Evolutionary conservation across 164 flowering plant species (phyloP).

Genomic region (Vitis labrusca): DNA sequence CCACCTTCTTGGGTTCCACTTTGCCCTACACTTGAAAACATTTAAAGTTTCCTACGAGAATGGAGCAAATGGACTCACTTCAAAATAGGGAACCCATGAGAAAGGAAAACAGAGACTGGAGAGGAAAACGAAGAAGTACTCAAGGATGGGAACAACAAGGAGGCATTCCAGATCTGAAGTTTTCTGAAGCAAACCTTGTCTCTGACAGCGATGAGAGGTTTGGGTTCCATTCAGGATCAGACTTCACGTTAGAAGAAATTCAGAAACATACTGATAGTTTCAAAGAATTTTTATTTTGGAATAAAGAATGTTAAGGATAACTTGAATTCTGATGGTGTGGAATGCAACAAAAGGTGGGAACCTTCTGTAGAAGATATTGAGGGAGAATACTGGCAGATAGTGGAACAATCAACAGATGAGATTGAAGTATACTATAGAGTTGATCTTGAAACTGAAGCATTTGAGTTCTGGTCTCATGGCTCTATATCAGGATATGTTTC

Average conservation of each 20-base stretch:
- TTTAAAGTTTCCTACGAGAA: slow-evolving; percentile 64
- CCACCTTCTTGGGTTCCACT: slow-evolving; percentile 86
- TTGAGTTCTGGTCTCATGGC: slow-evolving; percentile 91
- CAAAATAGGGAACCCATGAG: slow-evolving; percentile 83
- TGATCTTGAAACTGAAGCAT: slow-evolving; percentile 78
- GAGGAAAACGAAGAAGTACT: slow-evolving; percentile 55
- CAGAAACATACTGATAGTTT: slow-evolving; percentile 57
- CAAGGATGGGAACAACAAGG: slow-evolving; percentile 41
- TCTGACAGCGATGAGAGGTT: slow-evolving; percentile 72
- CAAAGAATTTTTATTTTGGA: slow-evolving; percentile 58
- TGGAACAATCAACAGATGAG: slow-evolving; percentile 80
- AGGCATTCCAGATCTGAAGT: slow-evolving; percentile 32
- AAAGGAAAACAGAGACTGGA: slow-evolving; percentile 52
- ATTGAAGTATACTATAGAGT: slow-evolving; percentile 90
- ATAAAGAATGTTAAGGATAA: slow-evolving; percentile 26
- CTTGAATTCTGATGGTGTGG: slow-evolving; percentile 13
- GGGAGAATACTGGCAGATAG: slow-evolving; percentile 93
- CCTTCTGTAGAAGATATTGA: slow-evolving; percentile 81
- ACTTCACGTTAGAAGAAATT: slow-evolving; percentile 66
- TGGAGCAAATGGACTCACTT: slow-evolving; percentile 75
- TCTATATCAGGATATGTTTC: slow-evolving; percentile 90
- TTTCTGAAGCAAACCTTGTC: slow-evolving; percentile 38
- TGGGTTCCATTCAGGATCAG: slow-evolving; percentile 83
- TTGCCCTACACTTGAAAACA: slow-evolving; percentile 60
- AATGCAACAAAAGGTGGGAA: slow-evolving; percentile 25